Conservation (phyloP, 495 filamentous ascomycete species). For the Neurospora sp. region DNA sequence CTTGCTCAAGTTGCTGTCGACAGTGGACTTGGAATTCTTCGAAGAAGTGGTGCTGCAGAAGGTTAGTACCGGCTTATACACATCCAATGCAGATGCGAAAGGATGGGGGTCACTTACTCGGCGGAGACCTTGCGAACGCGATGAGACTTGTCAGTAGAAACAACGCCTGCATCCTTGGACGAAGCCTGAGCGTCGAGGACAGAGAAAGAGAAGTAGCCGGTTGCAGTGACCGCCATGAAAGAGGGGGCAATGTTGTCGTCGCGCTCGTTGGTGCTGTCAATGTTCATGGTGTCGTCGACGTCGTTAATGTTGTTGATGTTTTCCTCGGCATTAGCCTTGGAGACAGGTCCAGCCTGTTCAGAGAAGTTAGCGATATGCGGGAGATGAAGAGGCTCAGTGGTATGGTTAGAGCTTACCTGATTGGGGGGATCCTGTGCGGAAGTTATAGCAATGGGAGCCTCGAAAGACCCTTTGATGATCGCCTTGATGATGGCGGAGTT, state of each 20-base stretch:
- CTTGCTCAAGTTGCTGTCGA: background rate
- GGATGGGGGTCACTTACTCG: background rate
- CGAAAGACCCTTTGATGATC: background rate
- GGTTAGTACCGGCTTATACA: background rate
- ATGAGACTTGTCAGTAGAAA: background rate
- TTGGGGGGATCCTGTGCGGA: background rate
- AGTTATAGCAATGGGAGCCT: background rate
- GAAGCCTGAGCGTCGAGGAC: background rate
- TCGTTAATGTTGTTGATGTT: background rate
- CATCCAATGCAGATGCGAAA: background rate
- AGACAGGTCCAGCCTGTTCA: background rate
- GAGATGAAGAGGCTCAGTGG: accelerated
- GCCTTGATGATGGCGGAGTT: background rate
- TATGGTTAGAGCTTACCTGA: background rate
- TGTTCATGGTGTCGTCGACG: background rate
- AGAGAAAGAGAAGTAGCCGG: background rate
- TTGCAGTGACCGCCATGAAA: accelerated
- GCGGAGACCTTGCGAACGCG: background rate
- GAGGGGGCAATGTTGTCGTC: background rate
- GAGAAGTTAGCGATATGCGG: background rate
- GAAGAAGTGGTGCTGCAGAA: background rate
- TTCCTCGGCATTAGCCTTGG: background rate
- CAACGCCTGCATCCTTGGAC: background rate
- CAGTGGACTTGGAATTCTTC: background rate
- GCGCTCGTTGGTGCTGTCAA: background rate